Evolutionary conservation across 2,329 filamentous ascomycete species (phyloP).

Genomic region (Herpotrichia juniperi): DNA sequence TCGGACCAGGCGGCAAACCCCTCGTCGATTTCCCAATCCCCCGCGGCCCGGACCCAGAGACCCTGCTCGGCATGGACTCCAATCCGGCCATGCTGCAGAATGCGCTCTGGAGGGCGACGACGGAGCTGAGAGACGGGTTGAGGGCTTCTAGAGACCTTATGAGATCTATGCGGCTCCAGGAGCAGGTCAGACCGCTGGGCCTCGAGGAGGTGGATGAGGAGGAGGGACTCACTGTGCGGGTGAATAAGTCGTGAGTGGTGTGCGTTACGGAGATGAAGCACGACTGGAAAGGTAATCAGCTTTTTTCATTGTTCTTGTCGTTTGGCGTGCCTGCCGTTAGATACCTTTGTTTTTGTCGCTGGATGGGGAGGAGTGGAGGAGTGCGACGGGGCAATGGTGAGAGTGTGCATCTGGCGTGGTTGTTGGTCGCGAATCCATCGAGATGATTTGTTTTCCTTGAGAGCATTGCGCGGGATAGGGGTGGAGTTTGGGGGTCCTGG

Average conservation of each 20-base stretch:
- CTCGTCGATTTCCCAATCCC: slow-evolving; percentile 43
- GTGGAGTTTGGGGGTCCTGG: too few species aligned
- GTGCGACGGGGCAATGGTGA: too few species aligned
- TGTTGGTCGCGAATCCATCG: too few species aligned
- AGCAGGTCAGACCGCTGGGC: slow-evolving; percentile 12
- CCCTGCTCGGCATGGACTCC: slow-evolving; percentile 24
- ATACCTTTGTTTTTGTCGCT: too few species aligned
- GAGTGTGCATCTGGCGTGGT: too few species aligned
- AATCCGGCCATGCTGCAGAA: slow-evolving; percentile 29
- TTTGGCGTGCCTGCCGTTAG: too few species aligned
- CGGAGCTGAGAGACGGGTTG: slow-evolving; percentile 37
- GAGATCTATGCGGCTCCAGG: slow-evolving; percentile 36
- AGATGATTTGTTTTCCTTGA: too few species aligned
- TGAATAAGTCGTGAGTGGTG: not conserved
- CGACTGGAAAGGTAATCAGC: not conserved
- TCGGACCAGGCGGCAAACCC: slow-evolving; percentile 38
- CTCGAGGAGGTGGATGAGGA: not conserved
- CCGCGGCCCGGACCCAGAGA: slow-evolving; percentile 33
- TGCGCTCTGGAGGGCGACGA: slow-evolving; percentile 35
- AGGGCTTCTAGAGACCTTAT: slow-evolving; percentile 37
- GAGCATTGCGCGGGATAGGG: too few species aligned
- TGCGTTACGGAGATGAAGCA: not conserved
- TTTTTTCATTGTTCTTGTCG: not conserved
- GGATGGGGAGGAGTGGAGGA: too few species aligned
- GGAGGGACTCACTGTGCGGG: slow-evolving; percentile 2